Conservation (phyloP, 306 rosid genomes). For the Trichosanthes cucumerina region DNA sequence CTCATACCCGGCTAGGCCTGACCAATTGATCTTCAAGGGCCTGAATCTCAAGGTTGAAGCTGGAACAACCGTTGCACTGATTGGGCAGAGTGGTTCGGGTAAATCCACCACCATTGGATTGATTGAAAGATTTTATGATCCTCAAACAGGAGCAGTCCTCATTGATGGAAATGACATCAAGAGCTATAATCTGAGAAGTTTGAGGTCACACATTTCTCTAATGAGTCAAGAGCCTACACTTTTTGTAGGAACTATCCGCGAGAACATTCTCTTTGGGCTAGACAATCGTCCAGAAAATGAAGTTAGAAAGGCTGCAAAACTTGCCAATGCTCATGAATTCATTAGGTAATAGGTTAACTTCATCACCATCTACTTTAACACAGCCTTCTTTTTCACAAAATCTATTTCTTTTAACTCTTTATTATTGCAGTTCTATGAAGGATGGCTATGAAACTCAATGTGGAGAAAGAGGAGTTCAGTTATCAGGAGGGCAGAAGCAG, state of each 20-base stretch:
- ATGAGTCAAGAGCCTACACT: conserved; percentile 80
- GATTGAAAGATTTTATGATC: conserved; percentile 75
- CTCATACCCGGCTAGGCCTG: conserved; percentile 56
- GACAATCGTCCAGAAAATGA: conserved; percentile 47
- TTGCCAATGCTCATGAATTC: conserved; percentile 72
- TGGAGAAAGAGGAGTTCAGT: conserved; percentile 77
- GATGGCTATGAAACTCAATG: conserved; percentile 59
- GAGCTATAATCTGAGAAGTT: conserved; percentile 33
- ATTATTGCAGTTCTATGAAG: conserved; percentile 44
- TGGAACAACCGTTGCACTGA: conserved; percentile 55
- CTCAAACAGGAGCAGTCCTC: conserved; percentile 37
- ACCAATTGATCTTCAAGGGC: conserved; percentile 58
- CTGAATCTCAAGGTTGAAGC: conserved; percentile 50
- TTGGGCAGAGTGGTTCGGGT: conserved; percentile 78
- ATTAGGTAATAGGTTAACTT: conserved; percentile 32
- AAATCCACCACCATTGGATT: conserved; percentile 73
- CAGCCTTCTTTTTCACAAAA: neutral
- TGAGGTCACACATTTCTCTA: conserved; percentile 62
- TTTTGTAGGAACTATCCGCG: conserved; percentile 57
- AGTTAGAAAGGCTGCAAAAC: conserved; percentile 46
- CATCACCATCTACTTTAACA: neutral
- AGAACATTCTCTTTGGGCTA: conserved; percentile 54
- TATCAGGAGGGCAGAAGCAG: conserved; percentile 81
- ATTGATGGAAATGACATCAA: conserved; percentile 48
- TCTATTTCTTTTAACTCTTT: neutral